Conservation (phyloP, 2,329 filamentous ascomycete species). For the Didymella glomerata region DNA sequence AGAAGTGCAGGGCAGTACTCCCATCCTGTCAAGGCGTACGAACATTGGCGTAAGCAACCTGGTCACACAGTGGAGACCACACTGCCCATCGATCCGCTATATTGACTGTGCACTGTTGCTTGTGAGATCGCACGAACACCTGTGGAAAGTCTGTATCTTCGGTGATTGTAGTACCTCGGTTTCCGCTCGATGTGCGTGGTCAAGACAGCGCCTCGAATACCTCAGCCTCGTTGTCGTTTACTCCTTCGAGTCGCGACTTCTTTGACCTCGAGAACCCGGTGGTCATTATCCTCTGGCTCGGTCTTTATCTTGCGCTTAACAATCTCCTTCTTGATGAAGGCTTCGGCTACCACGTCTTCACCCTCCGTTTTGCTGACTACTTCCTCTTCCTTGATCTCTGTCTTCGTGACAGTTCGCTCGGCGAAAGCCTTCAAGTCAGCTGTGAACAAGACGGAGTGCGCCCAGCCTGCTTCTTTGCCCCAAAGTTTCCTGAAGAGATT, state of each 20-base stretch:
- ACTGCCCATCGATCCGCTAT: not conserved
- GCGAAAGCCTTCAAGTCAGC: slow-evolving; percentile 89
- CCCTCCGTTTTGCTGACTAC: slow-evolving; percentile 48
- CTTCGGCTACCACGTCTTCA: slow-evolving; percentile 23
- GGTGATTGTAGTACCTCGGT: not conserved
- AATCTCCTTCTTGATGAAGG: slow-evolving; percentile 46
- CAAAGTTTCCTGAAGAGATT: slow-evolving; percentile 89
- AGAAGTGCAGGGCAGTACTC: too few relatives aligned
- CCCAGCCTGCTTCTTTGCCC: slow-evolving; percentile 96
- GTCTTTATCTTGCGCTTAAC: slow-evolving; percentile 47
- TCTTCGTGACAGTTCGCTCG: slow-evolving; percentile 64
- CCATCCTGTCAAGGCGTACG: too few relatives aligned
- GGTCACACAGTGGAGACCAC: too few relatives aligned
- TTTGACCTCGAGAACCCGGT: slow-evolving; percentile 51
- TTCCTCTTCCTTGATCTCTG: slow-evolving; percentile 58
- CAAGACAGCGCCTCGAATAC: not conserved
- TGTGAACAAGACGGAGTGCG: slow-evolving; percentile 95
- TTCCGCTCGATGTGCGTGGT: not conserved
- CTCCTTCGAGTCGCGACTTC: slow-evolving; percentile 35
- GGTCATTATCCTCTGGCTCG: slow-evolving; percentile 53
- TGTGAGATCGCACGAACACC: not conserved
- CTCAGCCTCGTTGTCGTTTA: slow-evolving; percentile 12
- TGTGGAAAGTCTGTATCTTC: not conserved
- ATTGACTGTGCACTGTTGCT: not conserved
- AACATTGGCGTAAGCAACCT: too few relatives aligned